Conservation (phyloP, 2,329 filamentous ascomycete genomes). For the Blastomyces silverae region DNA sequence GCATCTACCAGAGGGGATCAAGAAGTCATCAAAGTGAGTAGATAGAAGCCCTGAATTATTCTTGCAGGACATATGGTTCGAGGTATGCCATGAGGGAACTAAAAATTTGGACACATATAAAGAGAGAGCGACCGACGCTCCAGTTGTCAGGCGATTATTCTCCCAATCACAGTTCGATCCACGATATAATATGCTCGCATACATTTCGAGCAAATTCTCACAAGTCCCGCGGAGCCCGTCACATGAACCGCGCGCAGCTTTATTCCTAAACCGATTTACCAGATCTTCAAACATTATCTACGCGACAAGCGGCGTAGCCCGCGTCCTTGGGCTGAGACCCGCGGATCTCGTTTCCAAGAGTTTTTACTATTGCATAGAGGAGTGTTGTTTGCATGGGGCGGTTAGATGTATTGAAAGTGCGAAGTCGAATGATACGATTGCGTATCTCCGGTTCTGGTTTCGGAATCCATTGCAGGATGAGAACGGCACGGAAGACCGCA, state of each 20-base stretch:
- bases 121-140: conserved; percentile 73
- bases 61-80: not conserved
- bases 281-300: conserved; percentile 79
- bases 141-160: conserved; percentile 70
- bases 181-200: conserved; percentile 82
- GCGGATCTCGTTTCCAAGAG: conserved; percentile 66
- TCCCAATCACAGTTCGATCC: conserved; percentile 75
- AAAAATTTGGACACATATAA: conserved; percentile 9
- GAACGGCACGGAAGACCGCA: conserved; percentile 32
- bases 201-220: conserved; percentile 71
- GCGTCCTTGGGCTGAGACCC: conserved; percentile 67
- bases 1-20: conserved; percentile 62
- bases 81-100: not conserved
- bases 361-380: conserved; percentile 81
- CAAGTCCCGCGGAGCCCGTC: conserved; percentile 47
- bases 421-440: conserved; percentile 85
- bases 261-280: conserved; percentile 82
- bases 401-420: conserved; percentile 74
- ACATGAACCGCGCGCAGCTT: conserved; percentile 72
- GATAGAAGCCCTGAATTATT: not conserved
- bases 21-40: conserved; percentile 68
- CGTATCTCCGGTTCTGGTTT: conserved; percentile 80
- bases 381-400: conserved; percentile 68
- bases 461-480: conserved; percentile 59
- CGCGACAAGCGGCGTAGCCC: conserved; percentile 66